phyloP scores from a whole-genome alignment of 371 early-diverging fungal genomes.

The Mortierella sp. region DNA sequence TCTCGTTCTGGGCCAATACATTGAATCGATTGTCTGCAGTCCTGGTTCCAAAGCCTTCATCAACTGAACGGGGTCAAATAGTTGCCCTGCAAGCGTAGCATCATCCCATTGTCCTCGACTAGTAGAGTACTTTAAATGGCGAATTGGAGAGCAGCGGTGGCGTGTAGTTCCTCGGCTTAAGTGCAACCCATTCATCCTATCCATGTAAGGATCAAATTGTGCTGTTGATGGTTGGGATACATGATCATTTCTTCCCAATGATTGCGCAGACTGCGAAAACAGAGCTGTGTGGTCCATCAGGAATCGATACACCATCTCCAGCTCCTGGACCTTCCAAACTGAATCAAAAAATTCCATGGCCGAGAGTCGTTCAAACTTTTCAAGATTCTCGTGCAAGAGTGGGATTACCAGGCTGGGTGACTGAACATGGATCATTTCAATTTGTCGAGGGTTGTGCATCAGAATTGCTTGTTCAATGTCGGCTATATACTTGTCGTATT shows the following conservation, averaged over 20 bases:
- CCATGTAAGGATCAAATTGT: not conserved
- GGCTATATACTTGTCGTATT: constrained; percentile 30
- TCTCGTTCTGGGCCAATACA: constrained; percentile 21
- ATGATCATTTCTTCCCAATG: not conserved
- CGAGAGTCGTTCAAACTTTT: constrained; percentile 17
- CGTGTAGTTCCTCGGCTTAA: not conserved
- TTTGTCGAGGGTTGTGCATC: constrained; percentile 23
- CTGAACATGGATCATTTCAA: constrained; percentile 32
- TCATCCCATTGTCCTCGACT: constrained; percentile 28
- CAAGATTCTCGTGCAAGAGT: constrained; percentile 8
- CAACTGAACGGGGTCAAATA: constrained; percentile 28
- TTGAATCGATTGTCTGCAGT: constrained; percentile 28
- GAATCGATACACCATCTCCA: constrained; percentile 25
- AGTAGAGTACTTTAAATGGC: constrained; percentile 23
- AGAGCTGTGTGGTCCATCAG: constrained; percentile 20
- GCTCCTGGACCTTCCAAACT: constrained; percentile 25
- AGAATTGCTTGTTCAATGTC: constrained; percentile 36
- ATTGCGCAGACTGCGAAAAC: constrained; percentile 11
- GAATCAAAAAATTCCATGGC: constrained; percentile 28
- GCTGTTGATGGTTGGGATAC: too few relatives aligned
- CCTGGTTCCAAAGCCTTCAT: constrained; percentile 40
- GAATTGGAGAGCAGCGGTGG: constrained; percentile 18
- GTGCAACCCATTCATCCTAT: not conserved
- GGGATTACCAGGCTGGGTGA: constrained; percentile 16
- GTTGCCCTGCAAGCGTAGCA: constrained; percentile 1